Base-by-base conservation (phyloP, 768 basidiomycete genomes). In the Cyclocybe aegerita region DNA sequence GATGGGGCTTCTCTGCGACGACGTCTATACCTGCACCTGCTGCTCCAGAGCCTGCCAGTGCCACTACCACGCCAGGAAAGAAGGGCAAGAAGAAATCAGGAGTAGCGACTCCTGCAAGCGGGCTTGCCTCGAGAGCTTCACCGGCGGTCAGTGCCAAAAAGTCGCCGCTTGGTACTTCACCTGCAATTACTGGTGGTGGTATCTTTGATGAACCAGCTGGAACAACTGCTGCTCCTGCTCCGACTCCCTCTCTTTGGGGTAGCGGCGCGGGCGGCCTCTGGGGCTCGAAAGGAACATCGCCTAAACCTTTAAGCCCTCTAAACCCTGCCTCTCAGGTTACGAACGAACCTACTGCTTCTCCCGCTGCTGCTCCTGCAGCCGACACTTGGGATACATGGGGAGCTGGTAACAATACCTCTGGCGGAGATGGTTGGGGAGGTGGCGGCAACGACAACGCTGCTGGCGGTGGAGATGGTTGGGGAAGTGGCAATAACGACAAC, bases 241-340 rank as follows among this genome's bases (percentile, higher is more conserved):
- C 16, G 14, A 46, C 9, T 36, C 45, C 49, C 4, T 55, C 56
- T 9, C 51, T 49, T 10, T 45, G 39, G 4, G 42, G 50, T 12
- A 52, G 48, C 37, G 55, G 55, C 16, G 46, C 37, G n/a, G 56
- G 53, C 7, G 52, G 58, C 9, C 48, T 55, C 15, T 58, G 62
- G 63, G 55, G 63, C 12, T 58, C 63, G 16, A 60, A 65, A 33
- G 51, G 49, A 35, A 52, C 60, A 5, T 66, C 65, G 11, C 63
- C 65, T 16, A 65, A 64, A 42, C 57, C 54, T 10, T 55, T 67
- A 8, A 71, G 70, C 16, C 70, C 70, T n/a, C 56, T 70, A 38
- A 71, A 71, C 43, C 67, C 70, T 15, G 62, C 67, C 11, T 54
- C 65, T 12, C 65, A 66, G 38, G 50, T 61, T 35, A 42, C 40